Evolutionary conservation across 495 filamentous ascomycete genomes (phyloP).

Genomic region (Penicillium tannophilum): DNA sequence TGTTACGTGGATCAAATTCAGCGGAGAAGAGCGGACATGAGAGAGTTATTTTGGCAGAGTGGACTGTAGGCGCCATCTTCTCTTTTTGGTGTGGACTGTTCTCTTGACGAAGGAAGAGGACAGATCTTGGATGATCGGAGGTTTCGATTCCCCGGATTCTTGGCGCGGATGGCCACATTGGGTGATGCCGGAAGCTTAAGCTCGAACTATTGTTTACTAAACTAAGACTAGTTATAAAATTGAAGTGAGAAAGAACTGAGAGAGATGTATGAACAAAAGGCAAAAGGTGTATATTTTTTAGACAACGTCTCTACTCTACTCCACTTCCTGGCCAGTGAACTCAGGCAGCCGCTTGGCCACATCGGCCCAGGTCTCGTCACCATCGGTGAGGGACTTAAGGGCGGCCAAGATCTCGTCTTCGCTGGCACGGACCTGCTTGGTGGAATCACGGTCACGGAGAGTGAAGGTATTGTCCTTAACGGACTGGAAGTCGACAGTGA

Average conservation of each 20-base stretch:
- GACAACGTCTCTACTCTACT: constrained; percentile 38
- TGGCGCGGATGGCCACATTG: constrained; percentile 31
- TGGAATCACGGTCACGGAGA: constrained; percentile 68
- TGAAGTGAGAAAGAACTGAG: neutral
- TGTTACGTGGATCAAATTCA: constrained; percentile 84
- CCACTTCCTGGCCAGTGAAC: constrained; percentile 69
- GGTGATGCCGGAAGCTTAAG: constrained; percentile 14
- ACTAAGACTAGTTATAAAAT: constrained; percentile 1
- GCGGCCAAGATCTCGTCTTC: constrained; percentile 68
- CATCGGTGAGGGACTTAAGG: constrained; percentile 60
- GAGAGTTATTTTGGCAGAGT: constrained; percentile 68
- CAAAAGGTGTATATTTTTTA: constrained; percentile 27
- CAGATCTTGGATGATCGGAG: constrained; percentile 22
- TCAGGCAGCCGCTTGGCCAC: constrained; percentile 61
- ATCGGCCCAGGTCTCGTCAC: constrained; percentile 67
- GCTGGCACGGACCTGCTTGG: constrained; percentile 65
- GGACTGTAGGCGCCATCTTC: constrained; percentile 53
- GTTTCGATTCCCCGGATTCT: constrained; percentile 35
- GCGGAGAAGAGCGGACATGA: constrained; percentile 87
- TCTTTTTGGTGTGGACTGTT: constrained; percentile 6
- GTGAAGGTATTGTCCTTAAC: constrained; percentile 68
- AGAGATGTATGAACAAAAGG: constrained; percentile 6
- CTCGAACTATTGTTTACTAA: neutral
- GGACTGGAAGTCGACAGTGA: constrained; percentile 72
- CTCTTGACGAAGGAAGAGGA: constrained; percentile 23